A percentile compares a stretch with the other conserved stretches of the same genome.
Evolutionary conservation across 306 rosid genomes (phyloP).

Genomic region (Quercus mongolica): DNA sequence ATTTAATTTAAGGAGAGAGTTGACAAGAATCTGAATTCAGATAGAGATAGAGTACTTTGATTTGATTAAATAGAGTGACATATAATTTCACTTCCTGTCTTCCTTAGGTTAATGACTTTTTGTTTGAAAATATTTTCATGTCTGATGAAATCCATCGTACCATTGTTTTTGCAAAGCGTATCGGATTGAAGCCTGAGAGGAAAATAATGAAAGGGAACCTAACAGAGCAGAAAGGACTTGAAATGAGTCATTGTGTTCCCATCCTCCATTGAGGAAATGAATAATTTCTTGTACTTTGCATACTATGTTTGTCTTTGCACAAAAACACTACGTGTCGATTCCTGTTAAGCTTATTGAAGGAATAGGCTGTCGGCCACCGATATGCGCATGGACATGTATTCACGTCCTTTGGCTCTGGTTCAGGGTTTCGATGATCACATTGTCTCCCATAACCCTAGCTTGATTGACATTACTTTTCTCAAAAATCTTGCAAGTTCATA

Average conservation of each 20-base stretch:
- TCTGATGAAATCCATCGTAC: no score
- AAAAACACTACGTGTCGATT: conserved; percentile 14
- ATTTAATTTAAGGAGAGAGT: no score
- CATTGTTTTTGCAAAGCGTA: no score
- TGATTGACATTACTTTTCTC: conserved; percentile 12
- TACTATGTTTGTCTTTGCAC: not conserved
- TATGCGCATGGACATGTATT: conserved; percentile 24
- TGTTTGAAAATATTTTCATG: no score
- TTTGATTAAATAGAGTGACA: no score
- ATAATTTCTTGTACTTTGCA: conserved; percentile 4
- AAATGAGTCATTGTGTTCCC: not conserved
- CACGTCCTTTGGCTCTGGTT: not conserved
- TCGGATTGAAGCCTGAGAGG: no score
- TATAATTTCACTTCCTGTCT: no score
- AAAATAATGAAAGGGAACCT: not conserved
- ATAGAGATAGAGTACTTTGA: no score
- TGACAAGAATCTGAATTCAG: no score
- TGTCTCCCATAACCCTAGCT: conserved; percentile 29
- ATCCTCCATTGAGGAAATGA: not conserved
- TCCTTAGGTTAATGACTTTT: no score
- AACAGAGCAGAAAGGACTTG: no score
- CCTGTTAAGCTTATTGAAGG: not conserved
- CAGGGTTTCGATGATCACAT: conserved; percentile 13
- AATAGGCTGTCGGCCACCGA: conserved; percentile 41
- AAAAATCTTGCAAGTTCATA: conserved; percentile 9